These are phyloP conservation scores for Globisporangium spiculum DNA, from an alignment of 352 stramenopile species.

Conservation along the genomic window DNA sequence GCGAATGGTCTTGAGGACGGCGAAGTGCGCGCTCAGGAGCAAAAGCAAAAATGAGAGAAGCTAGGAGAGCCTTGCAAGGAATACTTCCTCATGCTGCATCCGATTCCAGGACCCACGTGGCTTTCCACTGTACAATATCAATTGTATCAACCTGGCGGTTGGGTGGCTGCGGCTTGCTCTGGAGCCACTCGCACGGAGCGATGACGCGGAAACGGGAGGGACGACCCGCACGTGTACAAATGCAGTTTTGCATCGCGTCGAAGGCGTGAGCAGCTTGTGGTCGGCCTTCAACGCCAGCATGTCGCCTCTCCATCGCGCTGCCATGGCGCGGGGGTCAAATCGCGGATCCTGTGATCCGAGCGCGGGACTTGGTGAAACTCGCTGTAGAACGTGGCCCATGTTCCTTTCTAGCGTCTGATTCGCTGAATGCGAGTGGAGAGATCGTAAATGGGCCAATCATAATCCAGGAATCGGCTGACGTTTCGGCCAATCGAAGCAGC, in stretches of 20 bases:
- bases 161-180: constrained; percentile 8
- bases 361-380: neutral
- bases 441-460: neutral
- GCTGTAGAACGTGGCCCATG: constrained; percentile 38
- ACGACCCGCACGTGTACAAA: neutral
- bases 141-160: neutral
- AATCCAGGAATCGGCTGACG: neutral
- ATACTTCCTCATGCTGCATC: neutral
- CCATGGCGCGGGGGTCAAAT: neutral
- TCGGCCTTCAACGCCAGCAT: neutral
- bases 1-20: constrained; percentile 31
- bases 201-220: constrained; percentile 3
- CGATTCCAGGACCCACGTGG: neutral
- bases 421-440: constrained; percentile 5
- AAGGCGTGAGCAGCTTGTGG: neutral
- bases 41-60: constrained; percentile 59
- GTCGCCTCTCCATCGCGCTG: neutral
- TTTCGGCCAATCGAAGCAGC: neutral
- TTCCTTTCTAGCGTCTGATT: constrained; percentile 48
- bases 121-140: neutral
- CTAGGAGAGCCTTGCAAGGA: no score
- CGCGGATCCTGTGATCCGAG: neutral
- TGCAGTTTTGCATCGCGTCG: neutral
- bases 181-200: neutral
- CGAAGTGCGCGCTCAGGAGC: constrained; percentile 28